These are phyloP conservation scores for Agrostemma githago DNA, from an alignment of 148 eudicot genomes.

Conservation along the genomic window DNA sequence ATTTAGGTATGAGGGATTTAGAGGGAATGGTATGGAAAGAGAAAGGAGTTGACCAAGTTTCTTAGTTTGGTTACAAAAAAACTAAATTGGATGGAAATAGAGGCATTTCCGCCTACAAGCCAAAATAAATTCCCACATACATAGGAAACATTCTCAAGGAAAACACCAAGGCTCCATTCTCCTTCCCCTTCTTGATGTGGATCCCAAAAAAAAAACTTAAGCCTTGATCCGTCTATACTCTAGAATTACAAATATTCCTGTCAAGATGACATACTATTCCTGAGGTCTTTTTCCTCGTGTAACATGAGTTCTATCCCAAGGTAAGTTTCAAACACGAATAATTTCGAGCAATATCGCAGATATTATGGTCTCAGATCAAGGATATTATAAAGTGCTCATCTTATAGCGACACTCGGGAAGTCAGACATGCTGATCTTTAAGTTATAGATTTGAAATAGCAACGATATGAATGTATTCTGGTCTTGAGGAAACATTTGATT, in stretches of 20 bases:
- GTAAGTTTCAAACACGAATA: background rate
- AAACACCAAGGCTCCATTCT: background rate
- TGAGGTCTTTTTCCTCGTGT: background rate
- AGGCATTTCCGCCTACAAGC: no score
- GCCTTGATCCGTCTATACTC: no score
- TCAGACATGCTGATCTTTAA: no score
- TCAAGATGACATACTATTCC: background rate
- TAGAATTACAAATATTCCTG: background rate
- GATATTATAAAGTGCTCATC: background rate
- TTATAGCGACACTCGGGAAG: no score
- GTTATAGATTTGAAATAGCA: no score
- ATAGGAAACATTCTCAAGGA: background rate
- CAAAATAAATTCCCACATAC: no score
- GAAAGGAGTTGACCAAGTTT: no score
- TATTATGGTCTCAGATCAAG: constrained; percentile 2
- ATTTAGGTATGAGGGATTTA: background rate
- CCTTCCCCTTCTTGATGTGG: background rate
- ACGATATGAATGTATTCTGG: background rate
- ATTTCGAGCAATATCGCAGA: background rate
- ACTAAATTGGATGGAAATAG: background rate
- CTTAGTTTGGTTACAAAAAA: no score
- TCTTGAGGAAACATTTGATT: background rate
- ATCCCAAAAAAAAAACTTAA: no score
- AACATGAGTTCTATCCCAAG: background rate
- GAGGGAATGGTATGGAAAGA: background rate